Evolutionary conservation across 148 eudicot genomes (phyloP).

Genomic region (Rhododendron mucronatum): DNA sequence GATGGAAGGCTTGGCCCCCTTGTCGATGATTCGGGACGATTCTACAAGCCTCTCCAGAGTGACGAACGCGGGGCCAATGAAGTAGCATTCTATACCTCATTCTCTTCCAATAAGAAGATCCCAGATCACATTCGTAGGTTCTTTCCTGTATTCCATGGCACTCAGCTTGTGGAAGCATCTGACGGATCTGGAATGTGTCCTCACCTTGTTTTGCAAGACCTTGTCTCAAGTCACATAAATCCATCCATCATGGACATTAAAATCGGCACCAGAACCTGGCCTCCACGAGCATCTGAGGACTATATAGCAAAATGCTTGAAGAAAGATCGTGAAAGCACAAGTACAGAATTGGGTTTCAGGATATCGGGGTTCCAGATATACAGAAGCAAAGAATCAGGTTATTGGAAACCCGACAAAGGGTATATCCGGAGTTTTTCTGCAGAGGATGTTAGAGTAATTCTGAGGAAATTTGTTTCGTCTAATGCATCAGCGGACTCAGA

Average conservation of each 20-base stretch:
- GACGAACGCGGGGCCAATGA: conserved; percentile 68
- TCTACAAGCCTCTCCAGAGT: conserved; percentile 92
- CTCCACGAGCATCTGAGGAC: conserved; percentile 53
- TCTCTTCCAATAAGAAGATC: conserved; percentile 49
- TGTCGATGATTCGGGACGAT: conserved; percentile 68
- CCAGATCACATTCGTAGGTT: conserved; percentile 53
- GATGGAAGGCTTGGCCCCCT: conserved; percentile 78
- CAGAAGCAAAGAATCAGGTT: conserved; percentile 43
- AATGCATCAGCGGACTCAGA: conserved; percentile 30
- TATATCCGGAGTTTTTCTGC: conserved; percentile 25
- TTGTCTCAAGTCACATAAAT: conserved; percentile 30
- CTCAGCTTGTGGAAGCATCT: conserved; percentile 61
- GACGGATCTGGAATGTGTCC: conserved; percentile 71
- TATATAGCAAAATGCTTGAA: conserved; percentile 64
- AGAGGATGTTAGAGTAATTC: conserved; percentile 50
- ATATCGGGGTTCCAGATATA: conserved; percentile 62
- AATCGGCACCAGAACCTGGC: conserved; percentile 94
- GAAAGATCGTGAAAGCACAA: conserved; percentile 60
- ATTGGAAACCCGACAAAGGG: conserved; percentile 61
- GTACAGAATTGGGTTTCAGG: conserved; percentile 64
- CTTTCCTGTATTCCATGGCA: conserved; percentile 76
- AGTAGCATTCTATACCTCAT: conserved; percentile 60
- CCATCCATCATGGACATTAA: conserved; percentile 79
- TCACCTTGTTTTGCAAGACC: conserved; percentile 74
- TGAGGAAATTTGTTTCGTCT: conserved; percentile 70